These are phyloP conservation scores for Rhizopus delemar DNA, from an alignment of 371 early-diverging fungal species.

Conservation along the genomic window DNA sequence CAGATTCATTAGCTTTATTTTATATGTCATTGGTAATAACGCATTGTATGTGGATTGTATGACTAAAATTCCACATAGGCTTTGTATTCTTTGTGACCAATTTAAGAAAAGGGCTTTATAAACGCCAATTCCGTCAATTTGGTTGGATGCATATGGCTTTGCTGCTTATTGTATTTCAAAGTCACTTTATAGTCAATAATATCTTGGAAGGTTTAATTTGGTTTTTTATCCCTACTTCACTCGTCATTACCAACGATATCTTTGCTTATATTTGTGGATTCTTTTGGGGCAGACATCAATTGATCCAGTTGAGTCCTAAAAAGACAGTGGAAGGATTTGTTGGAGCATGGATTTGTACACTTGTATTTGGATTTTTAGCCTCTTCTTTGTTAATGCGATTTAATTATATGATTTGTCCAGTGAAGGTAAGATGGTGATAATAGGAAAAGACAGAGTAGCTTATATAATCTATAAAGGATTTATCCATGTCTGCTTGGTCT, in stretches of 20 bases:
- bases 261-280: constrained; percentile 97
- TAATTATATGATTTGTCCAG: constrained; percentile 88
- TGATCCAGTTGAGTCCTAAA: constrained; percentile 96
- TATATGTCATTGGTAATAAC: constrained; percentile 76
- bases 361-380: constrained; percentile 84
- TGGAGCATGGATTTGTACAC: constrained; percentile 90
- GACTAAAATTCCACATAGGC: constrained; percentile 43
- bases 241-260: constrained; percentile 98
- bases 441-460: neutral
- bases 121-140: constrained; percentile 92
- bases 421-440: constrained; percentile 29
- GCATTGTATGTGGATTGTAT: neutral
- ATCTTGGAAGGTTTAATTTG: constrained; percentile 97
- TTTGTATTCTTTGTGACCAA: constrained; percentile 94
- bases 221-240: constrained; percentile 86
- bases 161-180: constrained; percentile 85
- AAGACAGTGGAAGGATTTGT: constrained; percentile 99
- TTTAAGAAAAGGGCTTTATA: constrained; percentile 86
- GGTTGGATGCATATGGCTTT: constrained; percentile 96
- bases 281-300: constrained; percentile 89
- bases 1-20: constrained; percentile 89
- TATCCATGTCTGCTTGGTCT: constrained; percentile 49
- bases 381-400: constrained; percentile 54
- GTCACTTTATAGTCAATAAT: constrained; percentile 94
- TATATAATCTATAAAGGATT: constrained; percentile 17